A percentile compares a stretch with the other conserved stretches of the same genome.
These are phyloP conservation scores for Penicillium hesseltinei DNA, from an alignment of 2,329 filamentous ascomycete species.

Conservation along the genomic window DNA sequence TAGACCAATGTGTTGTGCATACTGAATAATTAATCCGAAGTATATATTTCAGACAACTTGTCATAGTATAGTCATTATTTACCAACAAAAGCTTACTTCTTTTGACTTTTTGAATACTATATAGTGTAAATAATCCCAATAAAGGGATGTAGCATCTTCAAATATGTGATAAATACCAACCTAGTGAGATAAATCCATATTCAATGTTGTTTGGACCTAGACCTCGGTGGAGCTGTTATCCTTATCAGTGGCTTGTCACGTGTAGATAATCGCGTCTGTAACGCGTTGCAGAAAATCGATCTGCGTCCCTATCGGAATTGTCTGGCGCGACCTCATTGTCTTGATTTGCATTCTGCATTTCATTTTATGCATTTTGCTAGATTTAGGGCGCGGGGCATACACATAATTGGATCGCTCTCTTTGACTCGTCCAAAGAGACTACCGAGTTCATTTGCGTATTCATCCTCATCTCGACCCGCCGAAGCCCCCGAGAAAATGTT, in stretches of 20 bases:
- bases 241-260: not conserved
- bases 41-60: not conserved
- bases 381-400: slow-evolving; percentile 15
- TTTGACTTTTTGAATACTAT: fast-evolving
- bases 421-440: slow-evolving; percentile 21
- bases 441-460: slow-evolving; percentile 25
- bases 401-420: slow-evolving; percentile 23
- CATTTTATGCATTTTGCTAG: slow-evolving; percentile 31
- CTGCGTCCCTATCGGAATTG: slow-evolving; percentile 2
- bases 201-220: not conserved
- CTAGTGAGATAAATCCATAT: not conserved
- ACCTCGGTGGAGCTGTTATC: not conserved
- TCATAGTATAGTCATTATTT: not conserved
- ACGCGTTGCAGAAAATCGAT: slow-evolving; percentile 12
- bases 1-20: not conserved
- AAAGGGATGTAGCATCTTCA: fast-evolving
- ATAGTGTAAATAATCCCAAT: too few relatives aligned
- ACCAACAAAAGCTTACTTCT: not conserved
- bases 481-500: slow-evolving; percentile 35
- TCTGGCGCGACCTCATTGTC: slow-evolving; percentile 2
- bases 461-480: slow-evolving; percentile 24
- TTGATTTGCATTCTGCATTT: slow-evolving; percentile 2
- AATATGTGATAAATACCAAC: not conserved
- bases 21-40: not conserved
- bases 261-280: slow-evolving; percentile 12